Base-by-base conservation (phyloP, 1,284 basidiomycete species). In the Pseudozyma flocculosa region DNA sequence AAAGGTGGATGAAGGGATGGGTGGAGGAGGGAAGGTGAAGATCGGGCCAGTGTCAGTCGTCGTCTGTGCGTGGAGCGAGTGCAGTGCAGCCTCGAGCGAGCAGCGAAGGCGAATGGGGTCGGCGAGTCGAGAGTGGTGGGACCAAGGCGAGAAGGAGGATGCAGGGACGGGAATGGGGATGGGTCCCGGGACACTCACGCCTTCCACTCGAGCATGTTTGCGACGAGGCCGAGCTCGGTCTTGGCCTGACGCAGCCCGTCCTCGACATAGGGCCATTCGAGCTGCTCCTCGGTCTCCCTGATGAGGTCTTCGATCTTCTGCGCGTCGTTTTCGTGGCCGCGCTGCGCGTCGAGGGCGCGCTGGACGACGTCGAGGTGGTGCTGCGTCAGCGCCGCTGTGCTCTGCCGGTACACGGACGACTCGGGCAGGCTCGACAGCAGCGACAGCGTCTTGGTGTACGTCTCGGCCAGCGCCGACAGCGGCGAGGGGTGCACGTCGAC, bases 181-280 rank as follows among this genome's bases (percentile, higher is more conserved):
- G n/a, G n/a, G n/a, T 38, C 18, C 36, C 54, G 17, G 9, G 8
- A 22, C 18, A 88, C 91, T 81, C 79, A 98, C 93, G 89, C 85
- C 82, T 96, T 95, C 90, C 91, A 97, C 77, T 94, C 89, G 22
- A 87, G 77, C 88, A 97, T 91, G 81, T 90, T 90, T 36, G 82
- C 82, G 2, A 84, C 88, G 40, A 97, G 81, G 45, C 80, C 82
- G 54, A 90, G 81, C 81, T 98, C 94, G 67, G 89, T 88, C 68
- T 87, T 79, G 3, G 92, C 93, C 80, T 91, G 86, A 70, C 86
- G 83, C 61, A 98, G 73, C 36, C 88, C 84, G 78, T 92, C 85
- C 80, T 94, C 91, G 48, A 92, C 87, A 44, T 66, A 50, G 21
- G 73, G 72, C 3, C 47, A 47, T 26, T 78, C 72, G 40, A 78